These are phyloP conservation scores for Diaporthe capsici DNA, from an alignment of 2,329 filamentous ascomycete genomes.

Conservation along the genomic window DNA sequence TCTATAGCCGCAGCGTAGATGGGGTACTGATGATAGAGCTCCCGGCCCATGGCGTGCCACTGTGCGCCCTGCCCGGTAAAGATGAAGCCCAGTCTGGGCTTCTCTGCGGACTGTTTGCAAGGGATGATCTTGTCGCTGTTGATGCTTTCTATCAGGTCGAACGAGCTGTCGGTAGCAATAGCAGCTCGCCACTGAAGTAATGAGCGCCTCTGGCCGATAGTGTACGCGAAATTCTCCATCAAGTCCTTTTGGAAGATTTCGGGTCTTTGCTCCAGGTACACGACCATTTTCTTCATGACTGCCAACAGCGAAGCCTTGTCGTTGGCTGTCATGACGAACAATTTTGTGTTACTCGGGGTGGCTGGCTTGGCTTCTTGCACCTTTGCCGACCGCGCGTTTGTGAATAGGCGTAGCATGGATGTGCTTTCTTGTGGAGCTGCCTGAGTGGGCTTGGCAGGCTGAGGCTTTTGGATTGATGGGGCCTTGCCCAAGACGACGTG, in stretches of 20 bases:
- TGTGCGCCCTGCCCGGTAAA: conserved; percentile 55
- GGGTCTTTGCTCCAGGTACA: conserved; percentile 58
- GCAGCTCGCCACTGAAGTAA: conserved; percentile 52
- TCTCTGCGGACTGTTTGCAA: conserved; percentile 3
- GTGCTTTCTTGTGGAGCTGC: conserved; percentile 47
- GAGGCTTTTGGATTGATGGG: conserved; percentile 51
- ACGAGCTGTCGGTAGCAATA: conserved; percentile 58
- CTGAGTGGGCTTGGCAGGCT: conserved; percentile 43
- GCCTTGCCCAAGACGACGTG: conserved; percentile 58
- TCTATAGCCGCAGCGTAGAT: conserved; percentile 53
- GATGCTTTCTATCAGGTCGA: conserved; percentile 60
- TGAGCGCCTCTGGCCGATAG: conserved; percentile 50
- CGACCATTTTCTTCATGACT: conserved; percentile 56
- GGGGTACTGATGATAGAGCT: conserved; percentile 49
- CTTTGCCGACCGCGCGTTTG: conserved; percentile 29
- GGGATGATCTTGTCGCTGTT: conserved; percentile 52
- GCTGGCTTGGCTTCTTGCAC: conserved; percentile 45
- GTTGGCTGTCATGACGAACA: conserved; percentile 61
- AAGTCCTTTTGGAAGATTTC: conserved; percentile 60
- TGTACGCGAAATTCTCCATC: conserved; percentile 63
- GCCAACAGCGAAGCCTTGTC: conserved; percentile 55
- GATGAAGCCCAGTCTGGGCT: conserved; percentile 44
- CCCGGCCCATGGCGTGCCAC: conserved; percentile 49
- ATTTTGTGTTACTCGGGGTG: conserved; percentile 45
- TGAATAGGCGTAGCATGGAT: conserved; percentile 39